Evolutionary conservation across 148 eudicot species (phyloP), one percentile per base, ranked within the genome.

Genomic region (Drosera capensis): DNA sequence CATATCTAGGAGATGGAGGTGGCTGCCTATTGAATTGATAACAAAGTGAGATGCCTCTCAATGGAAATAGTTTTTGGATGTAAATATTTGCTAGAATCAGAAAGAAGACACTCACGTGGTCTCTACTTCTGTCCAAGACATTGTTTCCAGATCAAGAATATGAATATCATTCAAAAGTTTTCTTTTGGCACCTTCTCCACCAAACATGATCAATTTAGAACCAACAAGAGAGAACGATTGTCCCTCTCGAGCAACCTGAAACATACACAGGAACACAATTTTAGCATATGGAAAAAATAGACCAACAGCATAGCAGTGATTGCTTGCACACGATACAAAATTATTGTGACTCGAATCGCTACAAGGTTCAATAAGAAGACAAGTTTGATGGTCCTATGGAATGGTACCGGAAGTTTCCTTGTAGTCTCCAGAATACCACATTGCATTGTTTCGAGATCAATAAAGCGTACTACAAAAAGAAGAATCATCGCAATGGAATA

Each of bases 1-100:
- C 97, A 73, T 80, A 90, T 68, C 97, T 78, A 49, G 97, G 95
- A 60, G 74, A 70, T 54, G 97, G 97, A 43, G 84, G 76, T 41
- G 74, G 68, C 76, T 80, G 95, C 81, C 97, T 84, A 74, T 72
- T 62, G 67, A 71, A n/a, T 66, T 59, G 57, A 54, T 35, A 72
- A 46, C 48, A 64, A 60, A 53, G 49, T 64, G 60, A n/a, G n/a
- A 62, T 48, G 45, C 53, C n/a, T n/a, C n/a, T n/a, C n/a, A n/a
- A n/a, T n/a, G n/a, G n/a, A n/a, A n/a, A n/a, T n/a, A n/a, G n/a
- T n/a, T n/a, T n/a, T n/a, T n/a, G n/a, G n/a, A n/a, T n/a, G n/a
- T n/a, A 29, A 29, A 43, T 40, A 42, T 29, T 2, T 5, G 35
- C 23, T 14, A 26, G 30, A 36, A 54, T 34, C 13, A 11, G n/a